phyloP scores from a whole-genome alignment of 2,329 filamentous ascomycete genomes.

The Fusarium sp. region DNA sequence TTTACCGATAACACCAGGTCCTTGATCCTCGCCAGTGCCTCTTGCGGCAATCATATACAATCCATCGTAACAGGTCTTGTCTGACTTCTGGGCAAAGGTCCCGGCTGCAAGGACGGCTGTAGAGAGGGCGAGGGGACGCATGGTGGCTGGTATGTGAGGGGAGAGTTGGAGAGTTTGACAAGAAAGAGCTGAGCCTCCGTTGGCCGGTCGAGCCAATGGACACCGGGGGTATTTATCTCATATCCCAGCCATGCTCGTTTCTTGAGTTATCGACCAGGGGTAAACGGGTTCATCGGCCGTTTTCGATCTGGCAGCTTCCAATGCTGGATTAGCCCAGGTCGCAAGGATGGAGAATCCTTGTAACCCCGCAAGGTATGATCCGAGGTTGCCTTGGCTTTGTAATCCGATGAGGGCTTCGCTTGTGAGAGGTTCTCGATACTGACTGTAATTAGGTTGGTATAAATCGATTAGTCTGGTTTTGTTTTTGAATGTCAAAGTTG shows the following conservation, averaged over 20 bases:
- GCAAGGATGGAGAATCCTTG: slow-evolving; percentile 28
- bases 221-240: slow-evolving; percentile 27
- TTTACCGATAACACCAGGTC: slow-evolving; percentile 51
- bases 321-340: slow-evolving; percentile 36
- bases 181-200: background rate
- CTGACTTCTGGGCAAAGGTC: slow-evolving; percentile 41
- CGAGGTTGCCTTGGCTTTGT: slow-evolving; percentile 29
- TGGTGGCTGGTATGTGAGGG: slow-evolving; percentile 4
- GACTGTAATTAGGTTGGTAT: background rate
- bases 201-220: background rate
- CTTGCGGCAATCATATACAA: slow-evolving; percentile 57
- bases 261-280: slow-evolving; percentile 19
- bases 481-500: too few species aligned
- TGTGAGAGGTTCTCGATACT: slow-evolving; percentile 9
- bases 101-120: slow-evolving; percentile 44
- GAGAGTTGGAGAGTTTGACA: background rate
- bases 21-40: slow-evolving; percentile 52
- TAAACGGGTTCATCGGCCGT: background rate
- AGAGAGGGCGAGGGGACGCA: slow-evolving; percentile 37
- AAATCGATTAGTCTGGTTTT: background rate
- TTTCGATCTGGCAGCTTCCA: slow-evolving; percentile 25
- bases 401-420: background rate
- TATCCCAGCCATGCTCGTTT: slow-evolving; percentile 2
- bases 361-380: slow-evolving; percentile 32
- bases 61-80: slow-evolving; percentile 41